These are phyloP conservation scores for Lycium barbarum DNA, from an alignment of 257 asterid species.

Conservation along the genomic window DNA sequence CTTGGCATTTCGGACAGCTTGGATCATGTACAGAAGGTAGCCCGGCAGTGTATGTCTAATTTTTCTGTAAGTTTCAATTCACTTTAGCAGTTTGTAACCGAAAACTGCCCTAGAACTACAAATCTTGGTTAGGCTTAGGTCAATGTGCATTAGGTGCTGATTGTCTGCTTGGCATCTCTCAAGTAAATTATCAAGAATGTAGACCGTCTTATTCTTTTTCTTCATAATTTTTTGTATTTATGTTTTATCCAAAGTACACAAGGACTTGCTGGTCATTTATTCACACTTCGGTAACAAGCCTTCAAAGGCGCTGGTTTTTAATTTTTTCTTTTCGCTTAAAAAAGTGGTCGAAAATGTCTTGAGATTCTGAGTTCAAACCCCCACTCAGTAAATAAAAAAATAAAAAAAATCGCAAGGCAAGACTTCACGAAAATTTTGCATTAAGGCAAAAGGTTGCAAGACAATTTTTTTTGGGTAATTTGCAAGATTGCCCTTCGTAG, in stretches of 20 bases:
- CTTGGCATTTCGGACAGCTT: background rate
- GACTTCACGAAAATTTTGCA: no score
- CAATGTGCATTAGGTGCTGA: conserved; percentile 18
- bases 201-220: background rate
- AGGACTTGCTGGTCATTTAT: background rate
- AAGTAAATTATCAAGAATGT: background rate
- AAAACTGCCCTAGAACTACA: background rate
- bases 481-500: no score
- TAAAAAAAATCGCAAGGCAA: no score
- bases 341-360: no score
- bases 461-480: no score
- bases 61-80: background rate
- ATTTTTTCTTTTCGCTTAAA: no score
- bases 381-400: no score
- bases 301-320: no score
- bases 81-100: conserved; percentile 12
- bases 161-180: background rate
- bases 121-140: background rate
- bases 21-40: conserved; percentile 26
- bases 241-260: background rate
- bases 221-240: background rate
- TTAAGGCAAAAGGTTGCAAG: no score
- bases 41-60: background rate
- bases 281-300: background rate
- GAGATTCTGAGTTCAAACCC: no score